These are phyloP conservation scores for Xylariaceae sp. DNA, from an alignment of 2,329 filamentous ascomycete genomes.

Conservation along the genomic window DNA sequence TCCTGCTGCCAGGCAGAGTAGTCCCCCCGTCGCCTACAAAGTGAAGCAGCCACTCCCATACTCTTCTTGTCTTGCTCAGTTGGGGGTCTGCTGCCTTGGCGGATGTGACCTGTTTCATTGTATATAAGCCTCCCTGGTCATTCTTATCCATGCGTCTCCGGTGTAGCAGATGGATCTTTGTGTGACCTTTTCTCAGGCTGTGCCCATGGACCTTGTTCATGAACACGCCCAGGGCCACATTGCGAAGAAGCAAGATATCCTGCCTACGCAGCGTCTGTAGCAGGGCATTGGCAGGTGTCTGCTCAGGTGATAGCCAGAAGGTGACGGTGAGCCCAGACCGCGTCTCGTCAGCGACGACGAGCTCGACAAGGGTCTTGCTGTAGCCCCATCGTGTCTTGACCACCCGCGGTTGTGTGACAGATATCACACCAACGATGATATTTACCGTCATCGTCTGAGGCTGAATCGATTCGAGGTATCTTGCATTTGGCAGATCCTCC, in stretches of 20 bases:
- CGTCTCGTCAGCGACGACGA: conserved; percentile 82
- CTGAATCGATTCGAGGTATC: conserved; percentile 58
- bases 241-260: conserved; percentile 74
- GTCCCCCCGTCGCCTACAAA: conserved; percentile 52
- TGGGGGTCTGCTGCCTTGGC: conserved; percentile 41
- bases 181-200: conserved; percentile 66
- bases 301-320: conserved; percentile 63
- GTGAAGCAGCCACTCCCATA: conserved; percentile 68
- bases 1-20: conserved; percentile 21
- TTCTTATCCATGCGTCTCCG: conserved; percentile 46
- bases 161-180: conserved; percentile 62
- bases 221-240: conserved; percentile 74
- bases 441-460: conserved; percentile 81
- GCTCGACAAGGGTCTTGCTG: conserved; percentile 63
- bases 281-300: conserved; percentile 17
- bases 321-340: conserved; percentile 73
- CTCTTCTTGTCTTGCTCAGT: conserved; percentile 57
- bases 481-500: conserved; percentile 62
- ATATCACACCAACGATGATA: conserved; percentile 73
- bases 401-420: conserved; percentile 59
- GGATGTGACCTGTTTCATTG: conserved; percentile 41
- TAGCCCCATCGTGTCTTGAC: conserved; percentile 62
- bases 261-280: conserved; percentile 52
- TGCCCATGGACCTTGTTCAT: conserved; percentile 76
- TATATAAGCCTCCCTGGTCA: conserved; percentile 54